A percentile compares a stretch with the other conserved stretches of the same genome.
phyloP scores from a whole-genome alignment of 176 grass and related monocot genomes.

The Oryza meyeriana region DNA sequence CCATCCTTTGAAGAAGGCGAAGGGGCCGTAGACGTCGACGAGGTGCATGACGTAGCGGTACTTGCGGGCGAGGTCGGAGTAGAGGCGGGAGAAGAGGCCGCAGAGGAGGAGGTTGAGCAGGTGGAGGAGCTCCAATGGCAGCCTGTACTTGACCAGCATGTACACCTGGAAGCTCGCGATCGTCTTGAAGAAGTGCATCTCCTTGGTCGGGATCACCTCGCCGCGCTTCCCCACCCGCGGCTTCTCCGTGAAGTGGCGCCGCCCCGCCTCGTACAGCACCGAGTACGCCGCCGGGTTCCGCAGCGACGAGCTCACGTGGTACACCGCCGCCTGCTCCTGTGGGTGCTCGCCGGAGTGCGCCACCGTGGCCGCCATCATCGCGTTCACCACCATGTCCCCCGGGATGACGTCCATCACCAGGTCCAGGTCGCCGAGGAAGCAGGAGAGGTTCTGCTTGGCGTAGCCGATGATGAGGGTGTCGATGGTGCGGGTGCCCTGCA shows the following conservation, averaged over 20 bases:
- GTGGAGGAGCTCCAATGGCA: conserved; percentile 61
- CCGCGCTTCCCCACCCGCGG: conserved; percentile 60
- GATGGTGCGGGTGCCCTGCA: conserved; percentile 75
- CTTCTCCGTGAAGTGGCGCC: conserved; percentile 65
- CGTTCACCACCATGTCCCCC: conserved; percentile 87
- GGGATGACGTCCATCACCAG: conserved; percentile 70
- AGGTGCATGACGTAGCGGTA: conserved; percentile 65
- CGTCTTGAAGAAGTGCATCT: conserved; percentile 56
- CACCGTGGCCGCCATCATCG: conserved; percentile 62
- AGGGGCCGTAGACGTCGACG: conserved; percentile 65
- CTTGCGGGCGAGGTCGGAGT: conserved; percentile 42
- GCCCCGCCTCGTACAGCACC: conserved; percentile 46
- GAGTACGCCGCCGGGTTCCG: conserved; percentile 56
- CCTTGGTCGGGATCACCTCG: conserved; percentile 45
- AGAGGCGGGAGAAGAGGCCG: conserved; percentile 32
- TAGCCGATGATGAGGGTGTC: conserved; percentile 75
- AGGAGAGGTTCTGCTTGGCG: conserved; percentile 66
- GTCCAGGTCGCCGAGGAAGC: conserved; percentile 61
- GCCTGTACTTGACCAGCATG: conserved; percentile 71
- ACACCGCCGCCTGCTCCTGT: conserved; percentile 1
- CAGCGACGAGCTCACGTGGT: conserved; percentile 60
- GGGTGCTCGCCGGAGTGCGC: conserved; percentile 29
- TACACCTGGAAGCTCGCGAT: conserved; percentile 44
- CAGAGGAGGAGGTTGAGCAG: conserved; percentile 44
- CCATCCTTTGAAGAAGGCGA: conserved; percentile 76